A percentile compares a stretch with the other conserved stretches of the same genome.
Evolutionary conservation across 78 protist species (phyloP).

Genomic region (Speleostelium caveatum): DNA sequence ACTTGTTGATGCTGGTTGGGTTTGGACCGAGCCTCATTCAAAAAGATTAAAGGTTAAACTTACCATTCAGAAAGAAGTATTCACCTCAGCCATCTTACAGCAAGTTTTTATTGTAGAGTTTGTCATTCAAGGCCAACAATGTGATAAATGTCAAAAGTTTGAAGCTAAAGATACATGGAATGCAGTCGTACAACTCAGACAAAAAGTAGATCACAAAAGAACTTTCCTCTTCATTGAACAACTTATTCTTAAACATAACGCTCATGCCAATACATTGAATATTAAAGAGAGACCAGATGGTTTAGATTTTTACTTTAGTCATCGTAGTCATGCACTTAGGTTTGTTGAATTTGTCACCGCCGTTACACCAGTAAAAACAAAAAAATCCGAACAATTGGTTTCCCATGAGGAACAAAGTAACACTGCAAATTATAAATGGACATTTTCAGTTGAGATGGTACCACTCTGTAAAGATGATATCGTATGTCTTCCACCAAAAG

Average conservation of each 20-base stretch:
- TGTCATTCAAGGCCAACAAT: slow-evolving; percentile 90
- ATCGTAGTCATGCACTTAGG: slow-evolving; percentile 87
- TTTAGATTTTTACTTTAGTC: slow-evolving; percentile 95
- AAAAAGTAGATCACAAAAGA: slow-evolving; percentile 97
- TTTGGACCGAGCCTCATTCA: slow-evolving; percentile 99
- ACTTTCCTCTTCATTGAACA: slow-evolving; percentile 98
- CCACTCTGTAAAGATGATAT: slow-evolving; percentile 98
- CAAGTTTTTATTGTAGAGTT: slow-evolving; percentile 93
- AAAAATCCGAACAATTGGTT: slow-evolving; percentile 89
- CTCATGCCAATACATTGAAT: slow-evolving; percentile 84
- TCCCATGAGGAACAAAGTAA: slow-evolving; percentile 92
- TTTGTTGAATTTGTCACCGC: slow-evolving; percentile 90
- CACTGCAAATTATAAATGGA: slow-evolving; percentile 91
- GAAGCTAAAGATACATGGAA: slow-evolving; percentile 97
- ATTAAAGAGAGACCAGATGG: slow-evolving; percentile 95
- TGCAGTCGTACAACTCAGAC: slow-evolving; percentile 96
- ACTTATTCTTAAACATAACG: slow-evolving; percentile 96
- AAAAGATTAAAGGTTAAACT: slow-evolving; percentile 94
- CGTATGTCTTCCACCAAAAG: slow-evolving; percentile 91
- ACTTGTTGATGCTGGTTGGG: slow-evolving; percentile 97
- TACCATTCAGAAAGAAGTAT: slow-evolving; percentile 96
- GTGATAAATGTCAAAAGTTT: slow-evolving; percentile 93
- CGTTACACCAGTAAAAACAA: slow-evolving; percentile 85
- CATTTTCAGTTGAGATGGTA: slow-evolving; percentile 95
- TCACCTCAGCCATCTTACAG: slow-evolving; percentile 84